These are phyloP conservation scores for Lolium rigidum DNA, from an alignment of 176 grass and related monocot species.

Conservation along the genomic window DNA sequence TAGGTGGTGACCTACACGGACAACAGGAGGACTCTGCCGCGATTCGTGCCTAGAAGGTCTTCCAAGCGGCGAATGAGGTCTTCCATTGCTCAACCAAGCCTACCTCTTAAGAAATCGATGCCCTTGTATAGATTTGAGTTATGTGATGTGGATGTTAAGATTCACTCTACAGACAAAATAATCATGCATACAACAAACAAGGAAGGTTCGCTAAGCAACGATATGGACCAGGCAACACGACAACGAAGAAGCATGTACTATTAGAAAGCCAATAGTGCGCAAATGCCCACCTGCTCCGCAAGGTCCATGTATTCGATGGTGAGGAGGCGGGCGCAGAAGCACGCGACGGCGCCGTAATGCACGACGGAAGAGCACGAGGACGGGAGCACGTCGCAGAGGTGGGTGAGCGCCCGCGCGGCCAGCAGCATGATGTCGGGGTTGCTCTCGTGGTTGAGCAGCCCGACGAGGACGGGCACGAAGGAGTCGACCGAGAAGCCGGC, in stretches of 20 bases:
- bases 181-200: not conserved
- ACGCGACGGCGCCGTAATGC: constrained; percentile 81
- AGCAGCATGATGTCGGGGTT: constrained; percentile 93
- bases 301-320: constrained; percentile 97
- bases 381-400: constrained; percentile 77
- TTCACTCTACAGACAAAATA: not conserved
- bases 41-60: not conserved
- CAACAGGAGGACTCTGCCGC: not conserved
- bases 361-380: constrained; percentile 85
- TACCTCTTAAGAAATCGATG: too few species aligned
- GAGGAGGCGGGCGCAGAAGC: constrained; percentile 86
- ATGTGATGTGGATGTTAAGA: not conserved
- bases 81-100: not conserved
- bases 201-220: not conserved
- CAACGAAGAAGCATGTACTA: constrained; percentile 19
- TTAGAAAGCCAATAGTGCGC: not conserved
- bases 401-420: constrained; percentile 73
- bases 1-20: not conserved
- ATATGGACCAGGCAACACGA: constrained; percentile 14
- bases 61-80: not conserved
- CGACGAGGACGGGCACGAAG: constrained; percentile 78
- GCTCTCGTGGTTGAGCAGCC: constrained; percentile 76
- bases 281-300: constrained; percentile 70
- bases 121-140: too few species aligned
- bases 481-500: constrained; percentile 73